Conservation (phyloP, 2,329 filamentous ascomycete species). For the Colletotrichum scovillei region DNA sequence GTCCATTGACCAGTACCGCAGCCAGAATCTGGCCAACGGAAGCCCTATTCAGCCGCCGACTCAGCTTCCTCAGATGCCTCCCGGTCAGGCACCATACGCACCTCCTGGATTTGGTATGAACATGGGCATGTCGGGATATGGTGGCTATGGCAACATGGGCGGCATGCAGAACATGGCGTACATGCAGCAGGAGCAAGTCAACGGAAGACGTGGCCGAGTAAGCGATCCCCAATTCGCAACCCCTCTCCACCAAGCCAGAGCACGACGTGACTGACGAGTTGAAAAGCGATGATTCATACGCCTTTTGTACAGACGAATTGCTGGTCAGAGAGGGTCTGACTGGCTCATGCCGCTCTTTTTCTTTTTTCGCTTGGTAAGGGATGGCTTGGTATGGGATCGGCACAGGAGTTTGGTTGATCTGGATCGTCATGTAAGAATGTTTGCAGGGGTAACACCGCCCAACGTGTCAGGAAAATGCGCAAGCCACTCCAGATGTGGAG, state of each 20-base stretch:
- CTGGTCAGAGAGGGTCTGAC: slow-evolving; percentile 33
- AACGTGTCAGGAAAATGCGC: slow-evolving; percentile 35
- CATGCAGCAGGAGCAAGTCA: slow-evolving; percentile 67
- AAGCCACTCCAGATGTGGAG: slow-evolving; percentile 33
- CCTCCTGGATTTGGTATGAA: slow-evolving; percentile 62
- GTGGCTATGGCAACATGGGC: slow-evolving; percentile 57
- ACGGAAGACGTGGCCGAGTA: slow-evolving; percentile 69
- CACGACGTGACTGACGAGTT: slow-evolving; percentile 24
- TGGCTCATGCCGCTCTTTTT: slow-evolving; percentile 34
- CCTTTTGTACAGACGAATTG: slow-evolving; percentile 19
- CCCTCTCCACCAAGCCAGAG: slow-evolving; percentile 2
- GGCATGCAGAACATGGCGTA: slow-evolving; percentile 63
- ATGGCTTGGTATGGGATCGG: slow-evolving; percentile 36
- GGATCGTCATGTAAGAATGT: slow-evolving; percentile 36
- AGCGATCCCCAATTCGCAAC: slow-evolving; percentile 49
- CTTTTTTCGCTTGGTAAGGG: slow-evolving; percentile 18
- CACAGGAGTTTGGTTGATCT: slow-evolving; percentile 36
- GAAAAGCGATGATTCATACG: slow-evolving; percentile 27
- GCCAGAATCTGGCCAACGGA: slow-evolving; percentile 61
- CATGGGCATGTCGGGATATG: slow-evolving; percentile 58
- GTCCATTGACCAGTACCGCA: slow-evolving; percentile 67
- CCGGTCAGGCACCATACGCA: slow-evolving; percentile 57
- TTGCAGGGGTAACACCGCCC: slow-evolving; percentile 34
- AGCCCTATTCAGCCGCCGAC: slow-evolving; percentile 61
- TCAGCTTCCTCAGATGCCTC: slow-evolving; percentile 54